Evolutionary conservation across 441 rosid genomes (phyloP).

Genomic region (Populus hybrid): DNA sequence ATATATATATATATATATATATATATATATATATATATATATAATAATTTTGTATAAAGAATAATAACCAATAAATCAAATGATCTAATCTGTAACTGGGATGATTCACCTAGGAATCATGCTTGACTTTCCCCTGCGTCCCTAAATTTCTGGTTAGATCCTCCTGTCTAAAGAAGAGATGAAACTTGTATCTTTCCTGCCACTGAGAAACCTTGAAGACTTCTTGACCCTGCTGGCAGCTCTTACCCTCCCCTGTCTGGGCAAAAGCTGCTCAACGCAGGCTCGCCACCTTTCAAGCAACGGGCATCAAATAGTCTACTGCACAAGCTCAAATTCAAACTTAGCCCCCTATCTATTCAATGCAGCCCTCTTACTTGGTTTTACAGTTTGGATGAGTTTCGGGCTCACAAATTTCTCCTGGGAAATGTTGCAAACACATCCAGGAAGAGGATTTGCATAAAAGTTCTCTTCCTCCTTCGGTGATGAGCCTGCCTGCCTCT

Average conservation of each 20-base stretch:
- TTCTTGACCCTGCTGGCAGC: slow-evolving; percentile 20
- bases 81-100: background rate
- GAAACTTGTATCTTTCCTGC: slow-evolving; percentile 6
- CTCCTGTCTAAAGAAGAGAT: slow-evolving; percentile 10
- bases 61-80: slow-evolving; percentile 27
- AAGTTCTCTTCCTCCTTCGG: slow-evolving; percentile 91
- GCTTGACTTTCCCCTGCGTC: slow-evolving; percentile 17
- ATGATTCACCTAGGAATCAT: slow-evolving; percentile 26
- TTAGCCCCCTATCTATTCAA: slow-evolving; percentile 28
- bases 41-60: background rate
- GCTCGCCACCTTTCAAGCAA: slow-evolving; percentile 3
- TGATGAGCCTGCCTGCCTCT: slow-evolving; percentile 53
- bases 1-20: background rate
- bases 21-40: background rate
- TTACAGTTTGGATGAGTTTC: slow-evolving; percentile 20
- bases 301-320: slow-evolving; percentile 6
- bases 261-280: slow-evolving; percentile 17
- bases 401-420: slow-evolving; percentile 20
- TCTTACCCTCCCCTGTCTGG: slow-evolving; percentile 3
- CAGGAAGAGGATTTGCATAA: slow-evolving; percentile 86
- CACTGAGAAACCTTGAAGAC: slow-evolving; percentile 9
- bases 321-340: slow-evolving; percentile 12
- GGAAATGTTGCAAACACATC: slow-evolving; percentile 66
- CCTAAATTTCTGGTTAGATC: slow-evolving; percentile 16
- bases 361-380: slow-evolving; percentile 22